These are phyloP conservation scores for Backusella sp. DNA, from an alignment of 192 early-diverging fungal species.

Conservation along the genomic window DNA sequence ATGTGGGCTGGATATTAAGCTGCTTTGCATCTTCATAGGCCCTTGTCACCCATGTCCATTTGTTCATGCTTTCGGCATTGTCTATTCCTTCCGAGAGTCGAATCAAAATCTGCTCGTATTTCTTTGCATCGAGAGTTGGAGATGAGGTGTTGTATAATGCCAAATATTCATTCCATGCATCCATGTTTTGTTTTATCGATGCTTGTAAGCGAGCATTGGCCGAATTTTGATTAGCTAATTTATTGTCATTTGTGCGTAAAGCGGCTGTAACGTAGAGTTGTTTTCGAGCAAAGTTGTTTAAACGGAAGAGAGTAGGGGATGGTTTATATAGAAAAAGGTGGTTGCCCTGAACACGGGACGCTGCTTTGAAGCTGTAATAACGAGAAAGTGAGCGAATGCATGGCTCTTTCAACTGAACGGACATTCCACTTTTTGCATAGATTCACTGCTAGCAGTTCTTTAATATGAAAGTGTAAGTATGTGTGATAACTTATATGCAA, in stretches of 20 bases:
- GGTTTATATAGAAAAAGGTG: neutral
- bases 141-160: neutral
- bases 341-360: neutral
- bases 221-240: neutral
- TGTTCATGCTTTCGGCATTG: neutral
- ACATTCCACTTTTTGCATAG: constrained; percentile 19
- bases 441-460: neutral
- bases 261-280: neutral
- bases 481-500: neutral
- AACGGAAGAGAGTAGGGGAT: neutral
- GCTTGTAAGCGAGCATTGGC: neutral
- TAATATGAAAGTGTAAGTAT: neutral
- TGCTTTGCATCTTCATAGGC: constrained; percentile 11
- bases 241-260: neutral
- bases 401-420: constrained; percentile 19
- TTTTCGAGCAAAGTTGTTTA: neutral
- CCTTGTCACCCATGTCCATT: neutral
- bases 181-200: neutral
- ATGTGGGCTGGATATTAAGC: neutral
- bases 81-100: neutral
- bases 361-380: neutral
- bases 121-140: neutral
- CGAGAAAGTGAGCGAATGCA: constrained; percentile 16
- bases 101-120: constrained; percentile 3
- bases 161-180: neutral